Base-by-base conservation (phyloP, 2,329 filamentous ascomycete genomes). In the Phaeophleospora eucalypticola region DNA sequence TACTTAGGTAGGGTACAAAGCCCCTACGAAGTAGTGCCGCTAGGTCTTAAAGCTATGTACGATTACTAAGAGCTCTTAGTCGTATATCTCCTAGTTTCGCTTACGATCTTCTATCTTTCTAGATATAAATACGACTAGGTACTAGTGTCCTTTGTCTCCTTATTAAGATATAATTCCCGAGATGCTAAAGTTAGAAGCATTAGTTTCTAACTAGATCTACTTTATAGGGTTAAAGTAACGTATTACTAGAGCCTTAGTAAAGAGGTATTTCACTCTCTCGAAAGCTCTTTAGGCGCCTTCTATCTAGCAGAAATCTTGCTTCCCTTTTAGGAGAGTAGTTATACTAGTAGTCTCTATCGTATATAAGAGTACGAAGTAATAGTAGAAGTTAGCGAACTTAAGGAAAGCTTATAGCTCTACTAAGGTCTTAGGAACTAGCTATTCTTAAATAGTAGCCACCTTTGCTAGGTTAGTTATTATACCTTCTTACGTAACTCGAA, bases 41-140 rank as follows among this genome's bases (percentile, higher is more conserved):
- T 43, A 45, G 15, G 36, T 37, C 21, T 51, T 43, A 45, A 53
- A 51, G 16, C 10, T 32, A 6, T 44, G 20, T 36, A 50, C 33
- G 14, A 47, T 41, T 18, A 35, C 35, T 18, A 53, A 40, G 27
- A 50, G 29, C 33, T 52, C 39, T 37, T 43, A 36, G 41, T 46
- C 29, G 17, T 49, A 46, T 3, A 40, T 51, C 15, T 48, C 24
- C 17, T 52, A 52, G 18, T 37, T 47, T 12, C 41, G 19, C 27
- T 51, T 29, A 4, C 27, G 32, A 4, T n/a, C 9, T 12, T 24
- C 39, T 24, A 51, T 21, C 36, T 48, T 51, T 36, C 41, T 43
- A 19, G 20, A 48, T 29, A 27, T 35, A 35, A 47, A 51, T 15
- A 35, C 17, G 7, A 38, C 17, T n/a, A 21, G 18, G 18, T 38